Conservation (phyloP, 768 basidiomycete species). For the Rhizopogon vinicolor region DNA sequence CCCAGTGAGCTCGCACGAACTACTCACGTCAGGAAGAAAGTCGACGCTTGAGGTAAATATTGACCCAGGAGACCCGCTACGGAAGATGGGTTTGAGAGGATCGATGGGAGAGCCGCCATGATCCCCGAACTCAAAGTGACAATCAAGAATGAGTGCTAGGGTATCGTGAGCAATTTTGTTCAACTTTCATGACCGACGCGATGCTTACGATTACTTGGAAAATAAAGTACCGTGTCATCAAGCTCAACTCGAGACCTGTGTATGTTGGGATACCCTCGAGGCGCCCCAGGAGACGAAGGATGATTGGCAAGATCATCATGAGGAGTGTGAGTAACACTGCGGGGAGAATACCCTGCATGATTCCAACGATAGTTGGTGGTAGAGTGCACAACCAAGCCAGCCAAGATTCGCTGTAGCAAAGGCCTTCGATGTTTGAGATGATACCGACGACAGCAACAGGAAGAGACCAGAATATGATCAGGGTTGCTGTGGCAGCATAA, state of each 20-base stretch:
- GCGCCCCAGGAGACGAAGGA: constrained; percentile 73
- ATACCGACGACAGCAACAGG: constrained; percentile 86
- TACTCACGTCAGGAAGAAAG: constrained; percentile 83
- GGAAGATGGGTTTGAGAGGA: constrained; percentile 65
- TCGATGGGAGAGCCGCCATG: constrained; percentile 56
- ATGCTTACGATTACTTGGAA: constrained; percentile 85
- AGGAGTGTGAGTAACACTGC: constrained; percentile 84
- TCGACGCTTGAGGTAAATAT: constrained; percentile 79
- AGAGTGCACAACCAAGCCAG: constrained; percentile 81
- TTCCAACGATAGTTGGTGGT: constrained; percentile 63
- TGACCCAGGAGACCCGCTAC: constrained; percentile 68
- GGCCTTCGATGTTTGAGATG: constrained; percentile 72
- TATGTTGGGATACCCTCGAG: constrained; percentile 90
- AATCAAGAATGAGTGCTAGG: constrained; percentile 89
- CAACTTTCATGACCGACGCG: background rate
- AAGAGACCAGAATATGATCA: constrained; percentile 87
- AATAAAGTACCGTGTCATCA: constrained; percentile 91
- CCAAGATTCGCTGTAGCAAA: constrained; percentile 65
- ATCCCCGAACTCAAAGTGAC: constrained; percentile 85
- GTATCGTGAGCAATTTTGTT: background rate
- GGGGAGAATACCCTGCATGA: constrained; percentile 87
- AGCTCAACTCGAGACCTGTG: constrained; percentile 77
- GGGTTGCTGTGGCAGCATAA: constrained; percentile 69
- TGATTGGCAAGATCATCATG: constrained; percentile 84
- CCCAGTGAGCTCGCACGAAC: background rate